phyloP scores from a whole-genome alignment of 2,329 filamentous ascomycete genomes.

The Didymella segeticola region DNA sequence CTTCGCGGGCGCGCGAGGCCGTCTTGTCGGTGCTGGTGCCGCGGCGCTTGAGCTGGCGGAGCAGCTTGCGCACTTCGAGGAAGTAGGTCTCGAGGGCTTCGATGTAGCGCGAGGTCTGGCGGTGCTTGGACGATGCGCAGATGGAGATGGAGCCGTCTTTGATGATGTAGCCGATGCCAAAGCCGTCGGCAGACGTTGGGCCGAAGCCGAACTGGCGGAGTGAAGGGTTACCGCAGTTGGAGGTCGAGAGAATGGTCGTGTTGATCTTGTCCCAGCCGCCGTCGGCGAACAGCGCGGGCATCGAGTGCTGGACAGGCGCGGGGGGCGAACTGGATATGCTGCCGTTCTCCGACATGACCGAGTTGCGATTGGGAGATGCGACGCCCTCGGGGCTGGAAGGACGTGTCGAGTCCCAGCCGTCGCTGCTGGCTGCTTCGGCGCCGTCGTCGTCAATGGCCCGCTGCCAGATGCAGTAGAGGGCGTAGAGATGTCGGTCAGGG shows the following conservation, averaged over 20 bases:
- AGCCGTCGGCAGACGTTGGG: constrained; percentile 90
- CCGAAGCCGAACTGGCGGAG: constrained; percentile 97
- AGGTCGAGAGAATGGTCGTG: constrained; percentile 91
- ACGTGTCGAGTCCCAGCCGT: constrained; percentile 57
- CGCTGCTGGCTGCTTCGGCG: constrained; percentile 60
- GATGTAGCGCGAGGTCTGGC: constrained; percentile 89
- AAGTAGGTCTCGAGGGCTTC: constrained; percentile 90
- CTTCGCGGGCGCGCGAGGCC: constrained; percentile 66
- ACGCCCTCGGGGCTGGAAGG: constrained; percentile 61
- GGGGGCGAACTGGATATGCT: constrained; percentile 60
- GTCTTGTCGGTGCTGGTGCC: constrained; percentile 60
- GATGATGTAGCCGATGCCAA: constrained; percentile 98
- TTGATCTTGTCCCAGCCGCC: constrained; percentile 94
- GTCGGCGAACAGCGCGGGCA: constrained; percentile 86
- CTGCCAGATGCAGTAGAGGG: constrained; percentile 94
- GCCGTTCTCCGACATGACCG: constrained; percentile 58
- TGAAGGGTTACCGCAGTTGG: constrained; percentile 97
- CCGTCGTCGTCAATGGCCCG: constrained; percentile 78
- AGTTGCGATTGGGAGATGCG: constrained; percentile 63
- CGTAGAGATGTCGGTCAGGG: constrained; percentile 91
- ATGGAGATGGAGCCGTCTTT: constrained; percentile 92
- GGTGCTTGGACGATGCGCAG: constrained; percentile 90
- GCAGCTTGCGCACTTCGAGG: constrained; percentile 83
- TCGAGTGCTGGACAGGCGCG: constrained; percentile 53
- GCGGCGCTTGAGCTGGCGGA: constrained; percentile 71